Conservation (phyloP, 768 basidiomycete species). For the Xerocomellus amylosporus region DNA sequence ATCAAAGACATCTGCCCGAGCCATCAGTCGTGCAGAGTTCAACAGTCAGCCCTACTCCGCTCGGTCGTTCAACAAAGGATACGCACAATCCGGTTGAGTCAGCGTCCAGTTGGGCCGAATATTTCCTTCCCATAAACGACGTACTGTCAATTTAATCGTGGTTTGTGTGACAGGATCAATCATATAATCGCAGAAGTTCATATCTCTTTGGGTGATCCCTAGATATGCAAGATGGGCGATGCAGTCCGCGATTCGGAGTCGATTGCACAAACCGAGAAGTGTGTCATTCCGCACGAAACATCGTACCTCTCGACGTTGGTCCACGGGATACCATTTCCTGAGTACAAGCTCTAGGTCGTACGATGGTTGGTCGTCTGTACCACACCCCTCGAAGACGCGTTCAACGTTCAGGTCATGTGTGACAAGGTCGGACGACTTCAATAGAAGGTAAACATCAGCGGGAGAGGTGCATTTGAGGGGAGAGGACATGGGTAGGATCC, state of each 20-base stretch:
- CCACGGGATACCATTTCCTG: slow-evolving; percentile 86
- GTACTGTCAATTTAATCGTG: slow-evolving; percentile 52
- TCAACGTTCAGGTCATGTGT: slow-evolving; percentile 67
- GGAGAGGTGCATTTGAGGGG: slow-evolving; percentile 86
- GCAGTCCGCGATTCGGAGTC: neutral
- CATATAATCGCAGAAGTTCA: slow-evolving; percentile 85
- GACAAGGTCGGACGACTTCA: slow-evolving; percentile 92
- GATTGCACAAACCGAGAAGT: slow-evolving; percentile 58
- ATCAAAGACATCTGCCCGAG: slow-evolving; percentile 70
- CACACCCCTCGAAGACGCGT: slow-evolving; percentile 67
- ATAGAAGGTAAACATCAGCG: slow-evolving; percentile 84
- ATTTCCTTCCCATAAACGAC: slow-evolving; percentile 64
- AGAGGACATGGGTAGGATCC: slow-evolving; percentile 81
- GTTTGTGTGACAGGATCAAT: slow-evolving; percentile 55
- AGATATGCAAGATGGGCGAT: neutral
- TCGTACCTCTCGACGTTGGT: slow-evolving; percentile 79
- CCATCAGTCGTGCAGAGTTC: neutral
- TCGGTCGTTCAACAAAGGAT: neutral
- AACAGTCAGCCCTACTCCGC: neutral
- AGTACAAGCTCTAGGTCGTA: slow-evolving; percentile 83
- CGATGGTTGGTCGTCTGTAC: slow-evolving; percentile 8
- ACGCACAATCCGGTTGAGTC: slow-evolving; percentile 62
- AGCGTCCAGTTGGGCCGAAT: slow-evolving; percentile 59
- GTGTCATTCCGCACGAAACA: slow-evolving; percentile 80
- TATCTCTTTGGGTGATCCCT: slow-evolving; percentile 88